Conservation (phyloP, 495 filamentous ascomycete genomes). For the Podospora sp. region DNA sequence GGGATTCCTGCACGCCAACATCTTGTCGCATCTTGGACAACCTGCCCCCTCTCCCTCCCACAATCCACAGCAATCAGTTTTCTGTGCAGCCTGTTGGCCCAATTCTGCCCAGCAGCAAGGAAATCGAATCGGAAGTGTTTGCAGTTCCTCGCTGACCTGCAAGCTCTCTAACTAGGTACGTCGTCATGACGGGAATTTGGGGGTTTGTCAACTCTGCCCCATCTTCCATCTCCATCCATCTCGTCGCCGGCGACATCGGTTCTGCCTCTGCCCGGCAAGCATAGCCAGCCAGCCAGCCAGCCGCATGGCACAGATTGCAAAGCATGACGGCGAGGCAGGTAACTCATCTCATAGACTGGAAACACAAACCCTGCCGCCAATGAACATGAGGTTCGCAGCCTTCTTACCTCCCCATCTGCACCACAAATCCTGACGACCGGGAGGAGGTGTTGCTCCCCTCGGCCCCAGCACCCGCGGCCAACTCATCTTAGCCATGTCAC, state of each 20-base stretch:
- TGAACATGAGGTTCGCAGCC: conserved; percentile 4
- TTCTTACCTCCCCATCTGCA: conserved; percentile 8
- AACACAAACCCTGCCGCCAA: neutral
- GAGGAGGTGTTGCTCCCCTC: neutral
- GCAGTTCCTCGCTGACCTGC: neutral
- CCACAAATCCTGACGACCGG: neutral
- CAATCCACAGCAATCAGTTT: neutral
- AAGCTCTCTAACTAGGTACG: neutral
- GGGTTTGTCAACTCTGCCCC: neutral
- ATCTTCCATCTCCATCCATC: neutral
- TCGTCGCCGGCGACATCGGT: neutral
- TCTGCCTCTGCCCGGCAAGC: no score
- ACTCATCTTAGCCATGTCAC: neutral
- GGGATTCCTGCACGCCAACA: conserved; percentile 8
- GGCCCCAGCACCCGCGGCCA: neutral
- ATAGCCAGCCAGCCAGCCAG: no score
- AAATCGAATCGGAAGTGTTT: conserved; percentile 5
- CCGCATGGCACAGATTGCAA: conserved; percentile 1
- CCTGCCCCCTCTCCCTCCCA: neutral
- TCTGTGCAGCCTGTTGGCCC: conserved; percentile 13
- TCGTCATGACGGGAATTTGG: conserved; percentile 8
- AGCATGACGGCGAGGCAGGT: neutral
- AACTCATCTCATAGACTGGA: neutral
- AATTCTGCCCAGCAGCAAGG: conserved; percentile 16
- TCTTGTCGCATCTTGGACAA: neutral